Base-by-base conservation (phyloP, 2,329 filamentous ascomycete species). In the Claviceps humidiphila region DNA sequence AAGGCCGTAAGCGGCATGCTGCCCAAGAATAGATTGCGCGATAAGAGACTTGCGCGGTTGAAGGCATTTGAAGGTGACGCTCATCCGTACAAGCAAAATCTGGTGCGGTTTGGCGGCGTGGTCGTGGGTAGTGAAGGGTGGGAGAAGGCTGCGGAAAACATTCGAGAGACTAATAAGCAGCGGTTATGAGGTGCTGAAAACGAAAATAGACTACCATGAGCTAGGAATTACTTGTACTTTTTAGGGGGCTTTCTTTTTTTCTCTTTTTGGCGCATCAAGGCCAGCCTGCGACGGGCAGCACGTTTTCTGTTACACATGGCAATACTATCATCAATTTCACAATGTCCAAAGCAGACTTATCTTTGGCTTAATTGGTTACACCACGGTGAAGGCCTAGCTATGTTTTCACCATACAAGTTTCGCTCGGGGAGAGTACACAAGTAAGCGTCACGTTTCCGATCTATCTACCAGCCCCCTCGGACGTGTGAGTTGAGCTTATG, bases 1-100 rank as follows among this genome's bases (percentile, higher is more conserved):
- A 87, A 89, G 68, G 93, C 94, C 1, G 94, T 98, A 42, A 85
- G 86, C 65, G 94, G 94, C 48, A 98, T 98, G 93, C 71, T 98
- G 69, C 93, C 93, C 51, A 98, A 98, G 80, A 98, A 98, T 72
- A 75, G 90, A 63, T 72, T 98, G 64, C 76, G 91, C 61, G 89
- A 96, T 67, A 87, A 89, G 74, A 74, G 94, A 58, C 72, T 98
- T 72, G 88, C 84, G 40, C 77, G 93, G 60, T 71, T 98, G 66
- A 98, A 97, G 80, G 90, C 87, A 5, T 98, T 96, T 68, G 94
- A 98, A 71, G 89, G 91, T n/a, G 75, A 81, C 41, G 81, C 82
- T 24, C 90, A 98, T 73, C 94, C 93, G 41, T 97, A 96, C 68
- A 87, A 87, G 77, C 70, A 84, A 68, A 98, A 98, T 64, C 71